phyloP scores from a whole-genome alignment of 495 filamentous ascomycete species.

The Neurospora tetrasperma region DNA sequence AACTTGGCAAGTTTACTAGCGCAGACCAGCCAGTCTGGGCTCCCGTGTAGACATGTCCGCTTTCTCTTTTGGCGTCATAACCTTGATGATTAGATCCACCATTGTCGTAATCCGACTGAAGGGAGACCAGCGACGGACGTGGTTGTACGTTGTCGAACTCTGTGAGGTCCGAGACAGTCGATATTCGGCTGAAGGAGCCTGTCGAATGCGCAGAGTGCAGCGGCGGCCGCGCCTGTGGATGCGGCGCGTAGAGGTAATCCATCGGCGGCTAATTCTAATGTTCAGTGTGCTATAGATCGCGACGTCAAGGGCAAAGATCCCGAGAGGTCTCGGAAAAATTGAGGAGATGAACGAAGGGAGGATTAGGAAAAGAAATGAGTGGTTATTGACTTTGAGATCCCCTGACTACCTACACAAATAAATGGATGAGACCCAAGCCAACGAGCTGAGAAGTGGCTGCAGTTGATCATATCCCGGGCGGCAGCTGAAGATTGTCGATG shows the following conservation, averaged over 20 bases:
- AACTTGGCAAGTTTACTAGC: slow-evolving; percentile 8
- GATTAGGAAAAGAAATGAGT: background rate
- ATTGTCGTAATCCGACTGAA: slow-evolving; percentile 24
- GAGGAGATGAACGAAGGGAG: background rate
- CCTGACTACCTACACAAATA: background rate
- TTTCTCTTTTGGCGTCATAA: background rate
- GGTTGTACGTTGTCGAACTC: slow-evolving; percentile 24
- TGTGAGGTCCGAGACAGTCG: slow-evolving; percentile 30
- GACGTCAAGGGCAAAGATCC: background rate
- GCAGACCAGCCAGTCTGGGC: slow-evolving; percentile 8
- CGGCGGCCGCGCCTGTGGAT: slow-evolving; percentile 13
- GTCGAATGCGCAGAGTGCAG: slow-evolving; percentile 12
- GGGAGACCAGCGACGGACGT: slow-evolving; percentile 33
- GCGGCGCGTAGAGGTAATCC: slow-evolving; percentile 11
- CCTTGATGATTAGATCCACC: background rate
- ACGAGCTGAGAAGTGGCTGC: background rate
- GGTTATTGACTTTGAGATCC: background rate
- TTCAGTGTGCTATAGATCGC: background rate
- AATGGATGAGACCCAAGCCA: background rate
- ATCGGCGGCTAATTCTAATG: slow-evolving; percentile 5
- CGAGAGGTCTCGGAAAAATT: background rate
- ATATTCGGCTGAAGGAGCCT: slow-evolving; percentile 31
- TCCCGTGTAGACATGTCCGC: slow-evolving; percentile 8
- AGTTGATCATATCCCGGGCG: background rate
- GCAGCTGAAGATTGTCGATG: background rate